Evolutionary conservation across 1,284 basidiomycete species (phyloP), one percentile per base, ranked within the genome.

Genomic region (Spongispora temasekensis): DNA sequence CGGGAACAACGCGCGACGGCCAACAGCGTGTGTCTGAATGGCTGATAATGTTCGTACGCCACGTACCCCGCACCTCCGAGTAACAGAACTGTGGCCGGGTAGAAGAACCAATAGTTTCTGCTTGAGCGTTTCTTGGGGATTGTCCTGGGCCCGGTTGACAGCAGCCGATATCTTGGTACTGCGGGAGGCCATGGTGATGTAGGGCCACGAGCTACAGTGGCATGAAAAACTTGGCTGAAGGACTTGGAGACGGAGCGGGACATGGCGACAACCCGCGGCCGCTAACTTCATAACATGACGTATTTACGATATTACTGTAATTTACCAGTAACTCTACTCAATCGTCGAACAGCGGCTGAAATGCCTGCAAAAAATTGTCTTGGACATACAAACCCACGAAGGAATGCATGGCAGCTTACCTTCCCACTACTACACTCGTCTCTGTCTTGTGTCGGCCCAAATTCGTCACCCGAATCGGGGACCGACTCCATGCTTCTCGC

Each of bases 1-100:
- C 87, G 82, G 4, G 89, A 88, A 72, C 94, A 96, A 61, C 95
- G 84, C 32, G 88, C 80, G 19, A 81, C 77, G 6, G 90, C 89
- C 58, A 91, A 77, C 5, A 81, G 71, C 4, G 81, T 76, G 73
- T 92, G 86, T 48, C 88, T 79, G 70, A 90, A 85, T 4, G 89
- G 84, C 64, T 88, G 81, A 62, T 79, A 84, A 21, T 81, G 81
- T 61, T 87, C 76, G 67, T 89, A 90, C 27, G 86, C 81, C 55
- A 81, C 60, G 60, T 80, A 79, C 13, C 80, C 78, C 21, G 73
- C 76, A 8, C 81, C 81, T 12, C 64, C 65, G 8, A 74, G 63
- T 25, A 72, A 59, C 19, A 76, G 57, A 12, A 58, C 53, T 17
- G 63, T 25, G 30, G 34, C 52, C 1, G 75, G 55, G 58, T 64